Base-by-base conservation (phyloP, 73 alveolate genomes). In the Paraurostyla sp. region DNA sequence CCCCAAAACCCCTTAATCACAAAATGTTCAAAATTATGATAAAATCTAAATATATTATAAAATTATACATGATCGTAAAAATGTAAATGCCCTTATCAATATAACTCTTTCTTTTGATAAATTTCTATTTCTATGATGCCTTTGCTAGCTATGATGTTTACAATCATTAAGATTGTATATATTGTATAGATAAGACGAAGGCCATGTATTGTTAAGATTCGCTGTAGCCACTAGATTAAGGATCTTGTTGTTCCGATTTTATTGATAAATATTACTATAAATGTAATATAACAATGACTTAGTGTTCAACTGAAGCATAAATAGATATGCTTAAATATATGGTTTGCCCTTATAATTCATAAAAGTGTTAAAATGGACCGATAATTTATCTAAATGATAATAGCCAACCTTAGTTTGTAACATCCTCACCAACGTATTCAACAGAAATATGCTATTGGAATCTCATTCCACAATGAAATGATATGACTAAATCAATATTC, bases 371-470 rank as follows among this genome's bases (percentile, higher is more conserved):
- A 35, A 1, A 18, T 35, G 82, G 78, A 16, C 78, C 78, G 15
- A 60, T 27, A 6, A 60, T 60, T 16, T 27, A 7, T 9, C 60
- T 65, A 35, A 11, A 9, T 4, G 13, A 65, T 65, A 6, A 6
- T 65, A 33, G 41, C 41, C 20, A 4, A 27, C 76, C 6, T 38
- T 13, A 65, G 23, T 15, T 38, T 38, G 23, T 65, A 6, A 27
- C 78, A 16, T 45, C 48, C 35, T 2, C 56, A 1, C 82, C 82
- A 36, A 65, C 25, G 42, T 33, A 11, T 20, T 9, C 11, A 9
- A 65, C 18, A 3, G 82, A 65, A 9, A 22, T 65, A 18, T 65
- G 82, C 23, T 65, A 65, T 35, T 65, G 82, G 82, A 65, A 65
- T 65, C 35, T 65, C 2, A 38, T 58, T 15, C 35, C 32, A 9